These are phyloP conservation scores for Citropsis articulata DNA, from an alignment of 345 rosid genomes.

Conservation along the genomic window DNA sequence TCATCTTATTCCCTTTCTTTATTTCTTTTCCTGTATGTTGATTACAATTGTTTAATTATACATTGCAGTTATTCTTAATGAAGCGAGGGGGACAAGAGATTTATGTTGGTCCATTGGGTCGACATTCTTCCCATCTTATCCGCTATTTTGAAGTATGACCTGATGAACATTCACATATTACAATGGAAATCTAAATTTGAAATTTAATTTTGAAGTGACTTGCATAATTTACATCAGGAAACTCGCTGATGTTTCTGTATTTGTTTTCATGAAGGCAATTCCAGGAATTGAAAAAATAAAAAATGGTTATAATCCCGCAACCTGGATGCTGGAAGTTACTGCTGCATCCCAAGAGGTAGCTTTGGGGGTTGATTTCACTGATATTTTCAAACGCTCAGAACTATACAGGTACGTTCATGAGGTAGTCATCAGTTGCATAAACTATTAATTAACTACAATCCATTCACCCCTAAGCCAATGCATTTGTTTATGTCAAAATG, in stretches of 20 bases:
- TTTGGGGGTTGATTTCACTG: slow-evolving; percentile 58
- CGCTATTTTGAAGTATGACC: slow-evolving; percentile 63
- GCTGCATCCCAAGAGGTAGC: slow-evolving; percentile 53
- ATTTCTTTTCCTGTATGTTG: neutral
- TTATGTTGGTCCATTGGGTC: slow-evolving; percentile 79
- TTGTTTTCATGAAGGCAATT: slow-evolving; percentile 35
- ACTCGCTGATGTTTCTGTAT: neutral
- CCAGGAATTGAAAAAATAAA: slow-evolving; percentile 56
- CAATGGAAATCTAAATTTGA: neutral
- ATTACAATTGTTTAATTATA: neutral
- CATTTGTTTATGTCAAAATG: neutral
- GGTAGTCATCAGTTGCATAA: neutral
- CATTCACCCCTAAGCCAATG: no score
- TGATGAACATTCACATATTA: no score
- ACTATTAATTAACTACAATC: neutral
- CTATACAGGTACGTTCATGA: slow-evolving; percentile 40
- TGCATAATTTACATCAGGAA: neutral
- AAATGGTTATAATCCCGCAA: slow-evolving; percentile 83
- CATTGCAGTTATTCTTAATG: slow-evolving; percentile 58
- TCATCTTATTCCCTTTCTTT: no score
- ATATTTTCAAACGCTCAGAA: slow-evolving; percentile 54
- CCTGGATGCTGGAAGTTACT: slow-evolving; percentile 86
- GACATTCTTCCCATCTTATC: slow-evolving; percentile 51
- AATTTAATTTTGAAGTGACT: no score
- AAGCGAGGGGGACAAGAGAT: slow-evolving; percentile 81